Evolutionary conservation across 306 rosid genomes (phyloP).

Genomic region (Pachyrhizus erosus): DNA sequence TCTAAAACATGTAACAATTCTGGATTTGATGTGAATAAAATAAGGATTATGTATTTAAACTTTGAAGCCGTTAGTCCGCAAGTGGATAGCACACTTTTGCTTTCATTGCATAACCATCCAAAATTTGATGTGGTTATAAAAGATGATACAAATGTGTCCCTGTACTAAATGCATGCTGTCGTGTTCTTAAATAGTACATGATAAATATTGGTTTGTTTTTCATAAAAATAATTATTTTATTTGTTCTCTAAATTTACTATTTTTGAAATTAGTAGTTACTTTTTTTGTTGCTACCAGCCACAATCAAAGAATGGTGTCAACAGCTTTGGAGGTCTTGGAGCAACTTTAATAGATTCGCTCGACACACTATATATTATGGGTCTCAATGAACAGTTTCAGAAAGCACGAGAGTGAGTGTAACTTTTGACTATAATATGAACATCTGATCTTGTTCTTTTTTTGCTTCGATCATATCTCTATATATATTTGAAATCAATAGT

Average conservation of each 20-base stretch:
- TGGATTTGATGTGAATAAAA: not conserved
- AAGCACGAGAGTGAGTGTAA: slow-evolving; percentile 86
- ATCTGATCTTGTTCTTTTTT: slow-evolving; percentile 6
- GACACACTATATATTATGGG: slow-evolving; percentile 97
- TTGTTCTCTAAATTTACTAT: not conserved
- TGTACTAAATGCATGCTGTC: not conserved
- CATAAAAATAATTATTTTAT: not conserved
- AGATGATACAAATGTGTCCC: slow-evolving; percentile 9
- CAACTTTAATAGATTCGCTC: slow-evolving; percentile 93
- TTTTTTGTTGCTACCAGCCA: slow-evolving; percentile 68
- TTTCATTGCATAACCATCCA: slow-evolving; percentile 23
- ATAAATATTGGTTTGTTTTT: not conserved
- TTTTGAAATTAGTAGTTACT: slow-evolving; percentile 43
- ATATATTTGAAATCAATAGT: slow-evolving; percentile 28
- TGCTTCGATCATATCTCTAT: slow-evolving; percentile 13
- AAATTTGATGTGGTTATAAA: slow-evolving; percentile 19
- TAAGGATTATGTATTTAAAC: not conserved
- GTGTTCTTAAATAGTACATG: not conserved
- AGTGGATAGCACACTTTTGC: slow-evolving; percentile 1
- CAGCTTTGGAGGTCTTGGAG: slow-evolving; percentile 99
- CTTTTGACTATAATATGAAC: slow-evolving; percentile 28
- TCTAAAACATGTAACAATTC: not conserved
- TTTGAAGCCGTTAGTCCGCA: not conserved
- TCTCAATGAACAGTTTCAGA: slow-evolving; percentile 87
- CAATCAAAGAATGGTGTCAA: slow-evolving; percentile 88